Percentiles rank a stretch among this genome's conserved stretches.
phyloP scores from a whole-genome alignment of 225 moss, liverwort and hornwort genomes.

The Climacium dendroides region DNA sequence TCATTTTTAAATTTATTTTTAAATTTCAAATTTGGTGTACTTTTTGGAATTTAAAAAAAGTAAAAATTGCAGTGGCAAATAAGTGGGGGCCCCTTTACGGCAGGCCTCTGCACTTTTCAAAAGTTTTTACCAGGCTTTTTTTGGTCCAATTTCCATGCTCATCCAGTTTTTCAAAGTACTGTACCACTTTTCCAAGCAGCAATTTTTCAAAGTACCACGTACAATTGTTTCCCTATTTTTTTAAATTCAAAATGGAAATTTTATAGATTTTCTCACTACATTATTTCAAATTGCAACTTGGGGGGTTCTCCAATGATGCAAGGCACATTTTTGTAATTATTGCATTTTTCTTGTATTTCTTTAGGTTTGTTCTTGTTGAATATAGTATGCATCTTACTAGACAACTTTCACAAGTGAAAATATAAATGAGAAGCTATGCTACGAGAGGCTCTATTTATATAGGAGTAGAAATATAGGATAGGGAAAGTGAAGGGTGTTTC shows the following conservation, averaged over 20 bases:
- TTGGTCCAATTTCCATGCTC: accelerated
- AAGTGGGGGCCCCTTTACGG: neutral
- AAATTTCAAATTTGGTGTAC: neutral
- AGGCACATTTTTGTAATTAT: neutral
- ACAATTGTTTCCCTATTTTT: too few relatives aligned
- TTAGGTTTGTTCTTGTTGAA: neutral
- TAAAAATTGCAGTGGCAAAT: neutral
- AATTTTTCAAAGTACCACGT: neutral
- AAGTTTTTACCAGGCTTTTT: neutral
- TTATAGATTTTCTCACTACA: accelerated
- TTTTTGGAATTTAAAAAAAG: neutral
- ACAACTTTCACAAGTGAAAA: neutral
- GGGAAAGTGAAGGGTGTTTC: neutral
- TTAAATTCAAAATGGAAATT: neutral
- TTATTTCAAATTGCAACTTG: neutral
- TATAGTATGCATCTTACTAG: neutral
- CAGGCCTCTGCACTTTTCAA: neutral
- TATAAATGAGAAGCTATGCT: neutral
- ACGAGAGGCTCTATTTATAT: accelerated
- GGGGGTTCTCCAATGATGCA: accelerated
- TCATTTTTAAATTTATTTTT: neutral
- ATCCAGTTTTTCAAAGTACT: neutral
- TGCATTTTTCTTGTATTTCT: neutral
- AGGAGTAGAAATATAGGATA: accelerated
- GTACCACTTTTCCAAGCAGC: too few relatives aligned